These are phyloP conservation scores for Poa pratensis DNA, from an alignment of 176 grass and related monocot species.

Conservation along the genomic window DNA sequence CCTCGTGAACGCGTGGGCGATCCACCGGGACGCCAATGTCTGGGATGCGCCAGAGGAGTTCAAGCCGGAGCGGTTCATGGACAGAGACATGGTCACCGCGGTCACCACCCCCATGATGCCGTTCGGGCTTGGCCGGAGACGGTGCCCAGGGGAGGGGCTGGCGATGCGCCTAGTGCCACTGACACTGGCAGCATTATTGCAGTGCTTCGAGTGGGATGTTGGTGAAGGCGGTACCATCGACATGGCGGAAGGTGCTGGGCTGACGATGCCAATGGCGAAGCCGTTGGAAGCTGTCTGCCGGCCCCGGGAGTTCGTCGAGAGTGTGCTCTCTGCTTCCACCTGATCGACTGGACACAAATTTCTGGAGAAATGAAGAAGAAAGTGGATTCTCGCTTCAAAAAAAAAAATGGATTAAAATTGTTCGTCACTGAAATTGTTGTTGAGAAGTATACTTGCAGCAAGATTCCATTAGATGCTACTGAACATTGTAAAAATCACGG, in stretches of 20 bases:
- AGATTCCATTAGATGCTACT: too few species aligned
- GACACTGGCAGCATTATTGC: constrained; percentile 52
- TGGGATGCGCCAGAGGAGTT: constrained; percentile 63
- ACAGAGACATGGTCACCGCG: background rate
- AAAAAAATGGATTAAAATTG: too few species aligned
- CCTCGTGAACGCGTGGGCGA: constrained; percentile 58
- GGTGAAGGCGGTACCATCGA: constrained; percentile 24
- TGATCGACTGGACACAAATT: background rate
- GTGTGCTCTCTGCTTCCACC: background rate
- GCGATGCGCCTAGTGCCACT: constrained; percentile 42
- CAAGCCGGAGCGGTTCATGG: constrained; percentile 59
- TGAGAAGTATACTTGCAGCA: too few species aligned
- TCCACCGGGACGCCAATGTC: constrained; percentile 54
- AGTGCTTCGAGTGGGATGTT: constrained; percentile 68
- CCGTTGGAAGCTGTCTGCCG: constrained; percentile 18
- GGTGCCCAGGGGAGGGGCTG: constrained; percentile 60
- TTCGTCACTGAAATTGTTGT: too few species aligned
- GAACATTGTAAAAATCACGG: too few species aligned
- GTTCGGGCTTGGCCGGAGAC: constrained; percentile 64
- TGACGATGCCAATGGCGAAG: constrained; percentile 32
- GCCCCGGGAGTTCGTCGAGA: constrained; percentile 17
- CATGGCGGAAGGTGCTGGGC: constrained; percentile 46
- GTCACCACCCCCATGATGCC: constrained; percentile 44
- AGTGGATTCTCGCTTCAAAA: too few species aligned
- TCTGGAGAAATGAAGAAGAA: too few species aligned